A percentile compares a stretch with the other conserved stretches of the same genome.
These are phyloP conservation scores for Adansonia gregorii DNA, from an alignment of 441 rosid species.

Conservation along the genomic window DNA sequence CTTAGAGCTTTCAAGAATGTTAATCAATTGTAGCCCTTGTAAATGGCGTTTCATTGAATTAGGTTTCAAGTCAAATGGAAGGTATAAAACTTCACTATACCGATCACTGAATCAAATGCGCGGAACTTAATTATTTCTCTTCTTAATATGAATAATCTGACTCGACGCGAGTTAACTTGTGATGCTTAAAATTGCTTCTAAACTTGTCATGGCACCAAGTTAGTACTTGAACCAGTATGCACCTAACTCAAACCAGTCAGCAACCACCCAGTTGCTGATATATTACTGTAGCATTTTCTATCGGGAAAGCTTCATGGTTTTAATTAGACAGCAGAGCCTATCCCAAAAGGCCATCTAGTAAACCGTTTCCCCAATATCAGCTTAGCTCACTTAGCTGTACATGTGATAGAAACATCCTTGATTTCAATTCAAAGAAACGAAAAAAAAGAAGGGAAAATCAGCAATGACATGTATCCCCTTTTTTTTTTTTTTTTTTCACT, in stretches of 20 bases:
- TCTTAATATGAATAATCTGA: not conserved
- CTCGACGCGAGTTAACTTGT: not conserved
- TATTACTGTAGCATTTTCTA: not conserved
- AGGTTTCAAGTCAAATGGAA: not conserved
- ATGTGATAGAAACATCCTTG: slow-evolving; percentile 6
- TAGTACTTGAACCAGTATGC: not conserved
- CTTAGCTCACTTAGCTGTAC: not conserved
- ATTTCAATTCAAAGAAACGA: not conserved
- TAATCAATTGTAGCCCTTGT: too few relatives aligned
- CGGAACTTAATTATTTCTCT: not conserved
- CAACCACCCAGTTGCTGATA: not conserved
- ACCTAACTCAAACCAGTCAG: not conserved
- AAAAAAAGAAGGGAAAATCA: not conserved
- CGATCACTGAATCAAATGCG: not conserved
- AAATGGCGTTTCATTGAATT: too few relatives aligned
- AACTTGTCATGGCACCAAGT: not conserved
- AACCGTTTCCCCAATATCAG: not conserved
- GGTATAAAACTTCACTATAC: not conserved
- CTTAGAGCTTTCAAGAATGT: too few relatives aligned
- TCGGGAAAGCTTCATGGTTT: not conserved
- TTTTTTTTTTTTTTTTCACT: not conserved
- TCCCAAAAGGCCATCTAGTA: not conserved
- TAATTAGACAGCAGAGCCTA: not conserved
- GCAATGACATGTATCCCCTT: not conserved
- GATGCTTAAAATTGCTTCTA: not conserved